Conservation (phyloP, 345 rosid genomes). For the Rhodomyrtus tomentosa region DNA sequence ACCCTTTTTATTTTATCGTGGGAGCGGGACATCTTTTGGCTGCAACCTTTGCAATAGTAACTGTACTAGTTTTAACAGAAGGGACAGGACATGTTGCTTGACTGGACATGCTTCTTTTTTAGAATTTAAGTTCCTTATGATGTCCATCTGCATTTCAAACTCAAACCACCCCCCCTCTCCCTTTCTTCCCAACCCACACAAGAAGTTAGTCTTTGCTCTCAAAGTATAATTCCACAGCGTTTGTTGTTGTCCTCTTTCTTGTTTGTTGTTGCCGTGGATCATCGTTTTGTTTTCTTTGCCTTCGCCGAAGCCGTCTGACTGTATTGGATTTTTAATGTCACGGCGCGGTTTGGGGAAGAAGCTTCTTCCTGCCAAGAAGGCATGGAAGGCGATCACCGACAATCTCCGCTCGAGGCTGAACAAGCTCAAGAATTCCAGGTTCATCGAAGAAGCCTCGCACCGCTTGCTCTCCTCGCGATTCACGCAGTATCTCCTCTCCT, state of each 20-base stretch:
- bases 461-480: conserved; percentile 35
- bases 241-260: background rate
- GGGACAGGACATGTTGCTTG: background rate
- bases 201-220: background rate
- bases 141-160: background rate
- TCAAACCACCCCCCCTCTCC: background rate
- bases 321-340: conserved; percentile 20
- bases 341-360: conserved; percentile 34
- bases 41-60: background rate
- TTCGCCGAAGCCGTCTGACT: background rate
- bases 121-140: background rate
- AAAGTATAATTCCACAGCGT: background rate
- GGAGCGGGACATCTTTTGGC: background rate
- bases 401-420: conserved; percentile 37
- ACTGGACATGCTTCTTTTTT: background rate
- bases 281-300: background rate
- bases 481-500: conserved; percentile 15
- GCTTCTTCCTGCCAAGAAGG: conserved; percentile 52
- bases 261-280: background rate
- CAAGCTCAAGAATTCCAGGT: conserved; percentile 16
- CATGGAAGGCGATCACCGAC: conserved; percentile 41
- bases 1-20: background rate
- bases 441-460: conserved; percentile 27
- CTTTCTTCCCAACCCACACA: background rate
- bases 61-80: background rate